Evolutionary conservation across 805 yeast species (phyloP).

Genomic region (Kazachstania africana): DNA sequence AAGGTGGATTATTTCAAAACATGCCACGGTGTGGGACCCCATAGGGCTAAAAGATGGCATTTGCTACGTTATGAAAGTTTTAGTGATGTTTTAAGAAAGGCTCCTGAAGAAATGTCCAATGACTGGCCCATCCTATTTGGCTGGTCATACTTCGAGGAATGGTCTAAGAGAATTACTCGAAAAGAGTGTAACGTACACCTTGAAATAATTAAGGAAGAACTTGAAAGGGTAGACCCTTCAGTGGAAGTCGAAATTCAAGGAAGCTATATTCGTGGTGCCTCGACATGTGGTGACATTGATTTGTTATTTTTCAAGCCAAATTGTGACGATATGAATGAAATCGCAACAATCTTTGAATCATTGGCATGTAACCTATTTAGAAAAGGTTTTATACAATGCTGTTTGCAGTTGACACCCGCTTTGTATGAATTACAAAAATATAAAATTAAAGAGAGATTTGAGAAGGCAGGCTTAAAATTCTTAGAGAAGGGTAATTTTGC

Average conservation of each 20-base stretch:
- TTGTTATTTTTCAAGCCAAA: constrained; percentile 17
- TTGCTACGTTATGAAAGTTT: constrained; percentile 11
- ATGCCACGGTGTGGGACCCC: constrained; percentile 22
- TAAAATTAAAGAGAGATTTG: constrained; percentile 6
- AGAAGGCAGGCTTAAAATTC: constrained; percentile 4
- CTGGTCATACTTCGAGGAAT: constrained; percentile 24
- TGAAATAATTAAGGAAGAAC: constrained; percentile 7
- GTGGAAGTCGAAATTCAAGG: constrained; percentile 21
- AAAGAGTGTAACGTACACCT: constrained; percentile 17
- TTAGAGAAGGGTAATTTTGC: constrained; percentile 1
- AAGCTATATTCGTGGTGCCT: constrained; percentile 19
- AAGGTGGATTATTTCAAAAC: constrained; percentile 16
- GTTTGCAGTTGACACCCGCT: constrained; percentile 12
- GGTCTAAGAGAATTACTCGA: constrained; percentile 17
- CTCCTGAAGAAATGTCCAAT: constrained; percentile 8
- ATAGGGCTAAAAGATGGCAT: constrained; percentile 19
- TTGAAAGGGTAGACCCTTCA: constrained; percentile 10
- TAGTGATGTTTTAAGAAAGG: constrained; percentile 9
- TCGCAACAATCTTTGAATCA: constrained; percentile 13
- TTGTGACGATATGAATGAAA: constrained; percentile 14
- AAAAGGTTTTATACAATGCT: constrained; percentile 16
- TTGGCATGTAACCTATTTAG: constrained; percentile 9
- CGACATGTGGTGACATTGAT: constrained; percentile 23
- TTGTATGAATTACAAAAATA: constrained; percentile 6
- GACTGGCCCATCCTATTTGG: constrained; percentile 25